phyloP scores from a whole-genome alignment of 2,329 filamentous ascomycete genomes.

The Hypoxylon sp. region DNA sequence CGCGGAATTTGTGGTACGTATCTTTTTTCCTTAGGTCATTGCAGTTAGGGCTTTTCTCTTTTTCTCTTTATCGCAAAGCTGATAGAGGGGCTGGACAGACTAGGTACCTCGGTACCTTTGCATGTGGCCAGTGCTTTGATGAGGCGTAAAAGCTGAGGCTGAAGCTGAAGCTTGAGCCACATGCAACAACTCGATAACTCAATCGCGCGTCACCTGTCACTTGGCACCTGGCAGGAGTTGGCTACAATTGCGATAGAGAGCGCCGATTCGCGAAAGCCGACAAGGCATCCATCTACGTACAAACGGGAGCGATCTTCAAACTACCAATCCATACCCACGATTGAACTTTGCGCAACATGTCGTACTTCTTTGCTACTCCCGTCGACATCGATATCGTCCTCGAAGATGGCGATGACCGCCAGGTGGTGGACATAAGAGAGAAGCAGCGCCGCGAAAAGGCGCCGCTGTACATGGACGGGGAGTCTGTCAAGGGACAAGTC shows the following conservation, averaged over 20 bases:
- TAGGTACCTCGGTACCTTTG: background rate
- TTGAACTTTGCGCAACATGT: conserved; percentile 67
- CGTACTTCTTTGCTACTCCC: conserved; percentile 97
- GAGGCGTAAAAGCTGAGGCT: background rate
- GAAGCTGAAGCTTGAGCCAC: conserved; percentile 18
- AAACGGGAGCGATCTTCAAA: background rate
- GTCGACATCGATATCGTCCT: conserved; percentile 99
- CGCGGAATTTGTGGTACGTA: conserved; percentile 35
- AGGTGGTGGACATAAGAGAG: conserved; percentile 96
- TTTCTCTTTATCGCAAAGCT: too few species aligned
- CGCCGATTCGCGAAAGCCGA: background rate
- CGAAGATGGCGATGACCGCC: conserved; percentile 90
- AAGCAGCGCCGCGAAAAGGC: conserved; percentile 98
- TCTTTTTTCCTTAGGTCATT: conserved; percentile 9
- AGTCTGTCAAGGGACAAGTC: conserved; percentile 95
- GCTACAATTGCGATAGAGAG: conserved; percentile 11
- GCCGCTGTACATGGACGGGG: conserved; percentile 95
- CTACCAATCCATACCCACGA: conserved; percentile 15
- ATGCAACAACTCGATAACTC: background rate
- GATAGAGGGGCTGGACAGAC: conserved; percentile 1
- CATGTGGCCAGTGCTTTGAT: background rate
- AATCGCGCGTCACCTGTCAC: background rate
- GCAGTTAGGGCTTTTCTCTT: conserved; percentile 34
- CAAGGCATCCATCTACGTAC: conserved; percentile 12
- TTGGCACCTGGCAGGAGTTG: conserved; percentile 27